phyloP scores from a whole-genome alignment of 176 grass and related monocot species.

The Hordeum vulgare region DNA sequence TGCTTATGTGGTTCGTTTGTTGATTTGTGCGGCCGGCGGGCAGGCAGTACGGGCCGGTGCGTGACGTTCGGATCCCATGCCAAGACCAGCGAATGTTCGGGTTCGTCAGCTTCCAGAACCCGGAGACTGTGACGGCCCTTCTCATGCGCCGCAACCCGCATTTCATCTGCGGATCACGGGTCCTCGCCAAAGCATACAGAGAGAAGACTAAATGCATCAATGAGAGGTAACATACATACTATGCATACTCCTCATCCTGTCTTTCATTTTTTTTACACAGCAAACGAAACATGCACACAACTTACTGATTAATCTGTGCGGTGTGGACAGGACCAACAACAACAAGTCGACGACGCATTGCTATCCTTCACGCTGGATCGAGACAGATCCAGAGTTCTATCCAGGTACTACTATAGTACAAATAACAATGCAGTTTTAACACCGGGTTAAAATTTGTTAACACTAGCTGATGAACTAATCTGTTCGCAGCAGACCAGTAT shows the following conservation, averaged over 20 bases:
- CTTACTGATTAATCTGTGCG: background rate
- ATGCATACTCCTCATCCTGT: background rate
- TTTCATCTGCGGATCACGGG: constrained; percentile 62
- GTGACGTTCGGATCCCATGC: constrained; percentile 80
- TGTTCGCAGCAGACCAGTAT: constrained; percentile 10
- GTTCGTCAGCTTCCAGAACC: constrained; percentile 72
- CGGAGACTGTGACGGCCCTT: constrained; percentile 60
- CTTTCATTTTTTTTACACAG: no score
- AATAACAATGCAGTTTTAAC: background rate
- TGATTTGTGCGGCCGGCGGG: background rate
- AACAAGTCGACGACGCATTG: constrained; percentile 12
- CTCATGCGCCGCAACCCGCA: constrained; percentile 64
- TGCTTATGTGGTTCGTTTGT: background rate
- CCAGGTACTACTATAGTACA: background rate
- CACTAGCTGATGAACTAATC: background rate
- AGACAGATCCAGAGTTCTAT: constrained; percentile 26
- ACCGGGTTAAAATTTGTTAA: background rate
- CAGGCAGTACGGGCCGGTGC: constrained; percentile 64
- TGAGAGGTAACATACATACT: constrained; percentile 36
- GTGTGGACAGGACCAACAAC: constrained; percentile 22
- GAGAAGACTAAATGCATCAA: constrained; percentile 66
- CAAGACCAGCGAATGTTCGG: constrained; percentile 92
- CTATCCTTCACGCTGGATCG: constrained; percentile 23
- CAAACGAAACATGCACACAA: background rate
- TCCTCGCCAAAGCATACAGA: constrained; percentile 77